These are phyloP conservation scores for Zygosaccharomyces kombuchaensis DNA, from an alignment of 805 yeast genomes.

Conservation along the genomic window DNA sequence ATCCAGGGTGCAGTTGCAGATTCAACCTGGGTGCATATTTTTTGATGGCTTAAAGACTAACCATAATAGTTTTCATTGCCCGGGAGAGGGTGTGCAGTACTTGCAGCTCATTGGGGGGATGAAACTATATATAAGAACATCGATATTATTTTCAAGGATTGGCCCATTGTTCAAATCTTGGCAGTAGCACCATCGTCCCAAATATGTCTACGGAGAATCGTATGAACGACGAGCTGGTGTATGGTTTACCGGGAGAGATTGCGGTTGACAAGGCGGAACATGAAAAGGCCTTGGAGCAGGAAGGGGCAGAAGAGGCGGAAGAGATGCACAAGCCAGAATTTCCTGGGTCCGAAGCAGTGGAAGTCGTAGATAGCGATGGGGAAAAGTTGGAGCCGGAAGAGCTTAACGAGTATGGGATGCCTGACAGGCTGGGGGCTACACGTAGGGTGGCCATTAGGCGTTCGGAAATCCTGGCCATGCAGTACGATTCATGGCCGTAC, in stretches of 20 bases:
- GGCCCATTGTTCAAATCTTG: neutral
- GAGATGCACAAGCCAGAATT: neutral
- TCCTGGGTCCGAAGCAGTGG: neutral
- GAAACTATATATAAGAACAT: neutral
- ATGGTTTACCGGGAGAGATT: neutral
- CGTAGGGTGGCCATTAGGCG: slow-evolving; percentile 46
- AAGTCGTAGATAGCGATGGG: neutral
- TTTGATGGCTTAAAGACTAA: too few relatives aligned
- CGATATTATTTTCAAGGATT: neutral
- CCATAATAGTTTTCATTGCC: too few relatives aligned
- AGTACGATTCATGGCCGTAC: slow-evolving; percentile 37
- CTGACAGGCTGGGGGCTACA: slow-evolving; percentile 11
- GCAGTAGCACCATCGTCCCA: neutral
- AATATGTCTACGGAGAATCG: neutral
- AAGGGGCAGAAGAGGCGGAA: neutral
- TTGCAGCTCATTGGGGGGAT: neutral
- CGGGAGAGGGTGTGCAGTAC: neutral
- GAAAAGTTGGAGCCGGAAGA: neutral
- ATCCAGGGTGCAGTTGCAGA: neutral
- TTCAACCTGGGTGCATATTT: neutral
- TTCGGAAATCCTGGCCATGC: slow-evolving; percentile 47
- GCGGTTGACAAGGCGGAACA: neutral
- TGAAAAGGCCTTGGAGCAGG: neutral
- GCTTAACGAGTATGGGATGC: slow-evolving; percentile 11
- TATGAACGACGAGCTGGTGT: neutral